Percentiles rank a stretch among this genome's conserved stretches.
These are phyloP conservation scores for Cudoniella acicularis DNA, from an alignment of 495 filamentous ascomycete genomes.

Conservation along the genomic window DNA sequence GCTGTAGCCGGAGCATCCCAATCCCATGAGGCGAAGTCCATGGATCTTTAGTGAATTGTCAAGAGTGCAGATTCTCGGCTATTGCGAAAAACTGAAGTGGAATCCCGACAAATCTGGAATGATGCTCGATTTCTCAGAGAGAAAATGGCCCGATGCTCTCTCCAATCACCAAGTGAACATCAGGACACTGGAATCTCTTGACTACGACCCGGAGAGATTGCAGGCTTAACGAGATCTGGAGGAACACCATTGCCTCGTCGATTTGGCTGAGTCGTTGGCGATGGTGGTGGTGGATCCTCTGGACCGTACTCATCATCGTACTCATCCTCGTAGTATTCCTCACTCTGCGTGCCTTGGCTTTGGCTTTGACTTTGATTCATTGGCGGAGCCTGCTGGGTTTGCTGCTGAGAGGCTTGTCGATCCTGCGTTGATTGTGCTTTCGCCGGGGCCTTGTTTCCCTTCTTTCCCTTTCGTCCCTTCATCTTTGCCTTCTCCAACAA, in stretches of 20 bases:
- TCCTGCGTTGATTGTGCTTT: slow-evolving; percentile 40
- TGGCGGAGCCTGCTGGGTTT: slow-evolving; percentile 41
- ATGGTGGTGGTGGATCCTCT: slow-evolving; percentile 22
- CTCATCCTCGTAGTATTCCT: slow-evolving; percentile 51
- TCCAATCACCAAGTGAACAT: no score
- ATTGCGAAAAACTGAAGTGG: no score
- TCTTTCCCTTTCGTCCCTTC: slow-evolving; percentile 80
- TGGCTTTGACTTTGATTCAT: slow-evolving; percentile 30
- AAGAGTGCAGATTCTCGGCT: no score
- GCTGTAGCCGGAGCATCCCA: not conserved
- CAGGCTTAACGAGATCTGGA: slow-evolving; percentile 4
- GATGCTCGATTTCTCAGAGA: no score
- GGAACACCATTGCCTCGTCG: slow-evolving; percentile 8
- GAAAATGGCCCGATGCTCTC: no score
- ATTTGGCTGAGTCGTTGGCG: slow-evolving; percentile 7
- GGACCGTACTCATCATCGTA: slow-evolving; percentile 48
- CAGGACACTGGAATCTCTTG: not conserved
- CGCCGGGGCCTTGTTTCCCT: slow-evolving; percentile 60
- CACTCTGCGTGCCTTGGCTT: slow-evolving; percentile 44
- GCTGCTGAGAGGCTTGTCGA: slow-evolving; percentile 26
- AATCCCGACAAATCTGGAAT: not conserved
- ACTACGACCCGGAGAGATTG: not conserved
- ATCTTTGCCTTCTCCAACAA: slow-evolving; percentile 93
- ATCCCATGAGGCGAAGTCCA: not conserved
- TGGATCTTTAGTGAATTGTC: not conserved